Evolutionary conservation across 345 rosid genomes (phyloP).

Genomic region (Pseudoturritis turrita): DNA sequence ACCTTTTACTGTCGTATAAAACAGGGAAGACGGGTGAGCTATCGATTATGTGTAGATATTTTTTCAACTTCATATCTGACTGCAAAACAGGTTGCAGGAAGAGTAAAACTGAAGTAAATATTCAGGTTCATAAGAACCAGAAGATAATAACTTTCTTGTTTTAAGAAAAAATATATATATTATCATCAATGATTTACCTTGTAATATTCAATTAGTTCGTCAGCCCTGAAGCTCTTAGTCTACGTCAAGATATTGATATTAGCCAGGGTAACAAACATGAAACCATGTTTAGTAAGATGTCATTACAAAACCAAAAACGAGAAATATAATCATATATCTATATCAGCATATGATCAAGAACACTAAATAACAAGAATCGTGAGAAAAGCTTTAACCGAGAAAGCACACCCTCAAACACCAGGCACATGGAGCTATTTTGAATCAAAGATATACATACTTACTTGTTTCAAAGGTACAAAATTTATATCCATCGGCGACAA

Average conservation of each 20-base stretch:
- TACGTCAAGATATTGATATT: constrained; percentile 27
- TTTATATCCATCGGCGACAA: constrained; percentile 4
- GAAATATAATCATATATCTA: background rate
- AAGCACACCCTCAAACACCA: background rate
- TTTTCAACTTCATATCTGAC: constrained; percentile 91
- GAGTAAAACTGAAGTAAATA: background rate
- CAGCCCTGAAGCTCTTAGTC: constrained; percentile 69
- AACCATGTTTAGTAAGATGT: background rate
- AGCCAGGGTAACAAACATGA: background rate
- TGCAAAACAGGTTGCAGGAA: constrained; percentile 28
- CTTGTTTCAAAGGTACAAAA: constrained; percentile 20
- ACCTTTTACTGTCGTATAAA: constrained; percentile 73
- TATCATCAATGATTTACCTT: constrained; percentile 38
- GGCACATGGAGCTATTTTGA: background rate
- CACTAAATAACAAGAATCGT: background rate
- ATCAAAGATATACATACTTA: background rate
- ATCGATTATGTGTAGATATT: constrained; percentile 87
- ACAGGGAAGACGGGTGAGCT: constrained; percentile 81
- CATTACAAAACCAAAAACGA: background rate
- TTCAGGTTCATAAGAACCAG: background rate
- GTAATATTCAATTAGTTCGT: constrained; percentile 72
- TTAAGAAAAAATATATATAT: background rate
- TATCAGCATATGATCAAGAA: too few species aligned
- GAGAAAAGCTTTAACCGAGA: background rate
- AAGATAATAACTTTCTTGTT: background rate